phyloP scores from a whole-genome alignment of 1,139 yeast species.

The Suhomyces yuchorum region DNA sequence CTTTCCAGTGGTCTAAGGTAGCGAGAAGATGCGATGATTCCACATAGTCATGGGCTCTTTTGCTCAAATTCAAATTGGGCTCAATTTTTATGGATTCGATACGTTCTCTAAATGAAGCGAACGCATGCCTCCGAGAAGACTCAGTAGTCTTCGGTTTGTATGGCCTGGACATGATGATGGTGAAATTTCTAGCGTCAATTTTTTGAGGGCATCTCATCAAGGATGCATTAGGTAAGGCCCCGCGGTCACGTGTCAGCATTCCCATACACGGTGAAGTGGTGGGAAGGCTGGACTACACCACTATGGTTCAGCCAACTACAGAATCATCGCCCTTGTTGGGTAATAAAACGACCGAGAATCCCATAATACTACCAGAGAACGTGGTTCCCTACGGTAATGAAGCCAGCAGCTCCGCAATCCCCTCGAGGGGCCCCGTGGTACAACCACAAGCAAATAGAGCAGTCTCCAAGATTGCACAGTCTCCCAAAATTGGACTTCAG shows the following conservation, averaged over 20 bases:
- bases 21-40: slow-evolving; percentile 79
- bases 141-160: slow-evolving; percentile 47
- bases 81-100: slow-evolving; percentile 84
- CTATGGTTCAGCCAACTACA: slow-evolving; percentile 7
- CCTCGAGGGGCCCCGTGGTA: slow-evolving; percentile 6
- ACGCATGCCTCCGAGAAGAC: slow-evolving; percentile 62
- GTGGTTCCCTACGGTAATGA: slow-evolving; percentile 2
- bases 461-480: slow-evolving; percentile 33
- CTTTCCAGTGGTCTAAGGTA: slow-evolving; percentile 84
- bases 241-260: background rate
- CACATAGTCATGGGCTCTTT: slow-evolving; percentile 68
- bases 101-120: slow-evolving; percentile 77
- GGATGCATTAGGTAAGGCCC: background rate
- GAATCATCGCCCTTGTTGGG: slow-evolving; percentile 31
- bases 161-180: slow-evolving; percentile 9
- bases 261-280: background rate
- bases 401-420: slow-evolving; percentile 3
- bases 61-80: slow-evolving; percentile 66
- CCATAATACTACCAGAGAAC: slow-evolving; percentile 19
- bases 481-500: slow-evolving; percentile 71
- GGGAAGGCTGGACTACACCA: background rate
- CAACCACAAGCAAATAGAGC: slow-evolving; percentile 24
- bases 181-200: background rate
- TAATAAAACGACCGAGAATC: slow-evolving; percentile 39
- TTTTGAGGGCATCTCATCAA: slow-evolving; percentile 17